A percentile compares a stretch with the other conserved stretches of the same genome.
These are phyloP conservation scores for Didymella glomerata DNA, from an alignment of 2,329 filamentous ascomycete genomes.

Conservation along the genomic window DNA sequence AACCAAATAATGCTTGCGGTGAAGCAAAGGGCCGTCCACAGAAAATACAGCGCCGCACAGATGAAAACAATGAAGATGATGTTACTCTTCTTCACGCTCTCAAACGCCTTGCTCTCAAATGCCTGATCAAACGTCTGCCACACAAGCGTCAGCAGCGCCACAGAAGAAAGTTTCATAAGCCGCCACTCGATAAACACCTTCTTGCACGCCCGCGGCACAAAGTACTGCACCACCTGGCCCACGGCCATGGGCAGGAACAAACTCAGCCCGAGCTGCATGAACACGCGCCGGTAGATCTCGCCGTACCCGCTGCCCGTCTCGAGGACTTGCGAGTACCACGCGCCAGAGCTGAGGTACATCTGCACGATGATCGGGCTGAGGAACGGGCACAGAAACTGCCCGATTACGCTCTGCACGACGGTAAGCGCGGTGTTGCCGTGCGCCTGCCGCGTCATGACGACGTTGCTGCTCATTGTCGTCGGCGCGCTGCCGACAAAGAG, in stretches of 20 bases:
- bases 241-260: constrained; percentile 70
- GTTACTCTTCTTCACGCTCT: constrained; percentile 65
- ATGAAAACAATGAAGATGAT: constrained; percentile 74
- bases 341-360: constrained; percentile 64
- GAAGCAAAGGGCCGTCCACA: constrained; percentile 71
- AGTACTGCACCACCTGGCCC: constrained; percentile 67
- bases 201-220: constrained; percentile 63
- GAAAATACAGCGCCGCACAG: constrained; percentile 67
- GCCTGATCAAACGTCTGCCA: constrained; percentile 74
- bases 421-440: constrained; percentile 65
- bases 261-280: constrained; percentile 73
- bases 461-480: constrained; percentile 76
- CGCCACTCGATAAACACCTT: constrained; percentile 62
- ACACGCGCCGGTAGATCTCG: constrained; percentile 71
- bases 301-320: constrained; percentile 63
- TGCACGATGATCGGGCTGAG: constrained; percentile 70
- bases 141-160: constrained; percentile 59
- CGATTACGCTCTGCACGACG: constrained; percentile 72
- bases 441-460: constrained; percentile 75
- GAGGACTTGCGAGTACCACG: constrained; percentile 65
- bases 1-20: constrained; percentile 63
- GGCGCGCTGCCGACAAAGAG: constrained; percentile 73
- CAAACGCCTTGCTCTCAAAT: constrained; percentile 70
- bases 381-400: constrained; percentile 74
- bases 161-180: constrained; percentile 55